phyloP scores from a whole-genome alignment of 129 eudicot genomes.

The Oenanthe sinensis region DNA sequence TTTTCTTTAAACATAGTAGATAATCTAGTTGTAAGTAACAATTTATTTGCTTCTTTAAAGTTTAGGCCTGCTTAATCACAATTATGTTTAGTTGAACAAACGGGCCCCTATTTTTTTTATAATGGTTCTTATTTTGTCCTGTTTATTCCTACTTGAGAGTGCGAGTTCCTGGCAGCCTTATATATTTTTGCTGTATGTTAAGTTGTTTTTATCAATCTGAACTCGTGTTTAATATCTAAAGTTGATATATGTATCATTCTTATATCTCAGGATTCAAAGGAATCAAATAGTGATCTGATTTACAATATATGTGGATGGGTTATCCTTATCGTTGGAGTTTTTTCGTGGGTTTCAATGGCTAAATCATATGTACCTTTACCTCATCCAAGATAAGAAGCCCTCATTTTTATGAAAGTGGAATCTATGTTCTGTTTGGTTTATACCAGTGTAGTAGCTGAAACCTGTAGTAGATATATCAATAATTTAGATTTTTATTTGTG shows the following conservation, averaged over 20 bases:
- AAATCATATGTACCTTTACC: conserved; percentile 36
- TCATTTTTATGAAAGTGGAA: background rate
- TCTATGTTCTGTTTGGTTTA: background rate
- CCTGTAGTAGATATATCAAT: background rate
- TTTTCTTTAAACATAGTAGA: background rate
- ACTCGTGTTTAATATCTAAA: background rate
- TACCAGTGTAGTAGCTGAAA: background rate
- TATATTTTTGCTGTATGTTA: background rate
- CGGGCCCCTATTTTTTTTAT: background rate
- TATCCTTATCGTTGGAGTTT: conserved; percentile 41
- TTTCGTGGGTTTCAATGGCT: conserved; percentile 42
- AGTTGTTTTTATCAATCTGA: background rate
- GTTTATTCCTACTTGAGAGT: background rate
- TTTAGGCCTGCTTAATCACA: background rate
- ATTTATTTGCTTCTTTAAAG: background rate
- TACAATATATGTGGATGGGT: conserved; percentile 56
- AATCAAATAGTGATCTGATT: conserved; percentile 37
- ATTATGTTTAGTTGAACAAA: no score
- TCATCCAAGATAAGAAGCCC: conserved; percentile 22
- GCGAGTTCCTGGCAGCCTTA: background rate
- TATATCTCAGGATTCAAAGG: conserved; percentile 25
- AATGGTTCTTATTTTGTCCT: background rate
- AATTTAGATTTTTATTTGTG: background rate
- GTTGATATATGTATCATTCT: background rate
- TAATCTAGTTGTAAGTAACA: background rate